These are phyloP conservation scores for Pyricularia sp. DNA, from an alignment of 2,329 filamentous ascomycete species.

Conservation along the genomic window DNA sequence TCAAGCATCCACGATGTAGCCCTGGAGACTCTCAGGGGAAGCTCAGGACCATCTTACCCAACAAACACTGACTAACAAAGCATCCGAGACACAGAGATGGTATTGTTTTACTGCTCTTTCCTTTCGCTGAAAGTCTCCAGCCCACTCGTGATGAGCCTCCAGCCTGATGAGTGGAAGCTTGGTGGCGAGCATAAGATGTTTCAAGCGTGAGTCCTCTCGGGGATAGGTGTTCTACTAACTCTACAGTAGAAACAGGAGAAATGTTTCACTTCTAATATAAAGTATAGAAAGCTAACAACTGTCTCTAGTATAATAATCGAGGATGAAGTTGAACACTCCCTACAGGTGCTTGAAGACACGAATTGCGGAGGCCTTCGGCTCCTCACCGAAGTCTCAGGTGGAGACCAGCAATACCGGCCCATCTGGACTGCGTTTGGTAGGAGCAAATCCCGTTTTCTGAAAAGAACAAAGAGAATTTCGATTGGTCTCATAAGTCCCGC, in stretches of 20 bases:
- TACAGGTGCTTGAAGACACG: slow-evolving; percentile 44
- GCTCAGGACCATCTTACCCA: not conserved
- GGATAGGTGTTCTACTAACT: not conserved
- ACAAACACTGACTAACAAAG: not conserved
- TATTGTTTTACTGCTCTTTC: slow-evolving; percentile 50
- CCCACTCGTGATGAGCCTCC: slow-evolving; percentile 30
- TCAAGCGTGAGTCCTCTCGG: slow-evolving; percentile 35
- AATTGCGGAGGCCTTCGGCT: slow-evolving; percentile 40
- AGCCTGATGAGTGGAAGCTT: slow-evolving; percentile 34
- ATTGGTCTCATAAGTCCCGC: no score
- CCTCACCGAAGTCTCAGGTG: slow-evolving; percentile 46
- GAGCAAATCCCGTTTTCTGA: slow-evolving; percentile 11
- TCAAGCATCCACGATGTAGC: not conserved
- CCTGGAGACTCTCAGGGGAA: not conserved
- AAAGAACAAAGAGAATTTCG: no score
- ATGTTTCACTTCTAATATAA: not conserved
- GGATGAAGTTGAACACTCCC: slow-evolving; percentile 41
- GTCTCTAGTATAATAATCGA: slow-evolving; percentile 43
- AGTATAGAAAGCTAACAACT: not conserved
- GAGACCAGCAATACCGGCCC: slow-evolving; percentile 42
- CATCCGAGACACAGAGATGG: slow-evolving; percentile 36
- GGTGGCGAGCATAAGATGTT: slow-evolving; percentile 41
- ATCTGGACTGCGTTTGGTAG: slow-evolving; percentile 57
- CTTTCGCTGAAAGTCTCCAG: slow-evolving; percentile 45
- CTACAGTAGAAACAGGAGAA: no score